Percentiles rank a stretch among this genome's conserved stretches.
Evolutionary conservation across 805 yeast genomes (phyloP).

Genomic region (Candida fluviatilis): DNA sequence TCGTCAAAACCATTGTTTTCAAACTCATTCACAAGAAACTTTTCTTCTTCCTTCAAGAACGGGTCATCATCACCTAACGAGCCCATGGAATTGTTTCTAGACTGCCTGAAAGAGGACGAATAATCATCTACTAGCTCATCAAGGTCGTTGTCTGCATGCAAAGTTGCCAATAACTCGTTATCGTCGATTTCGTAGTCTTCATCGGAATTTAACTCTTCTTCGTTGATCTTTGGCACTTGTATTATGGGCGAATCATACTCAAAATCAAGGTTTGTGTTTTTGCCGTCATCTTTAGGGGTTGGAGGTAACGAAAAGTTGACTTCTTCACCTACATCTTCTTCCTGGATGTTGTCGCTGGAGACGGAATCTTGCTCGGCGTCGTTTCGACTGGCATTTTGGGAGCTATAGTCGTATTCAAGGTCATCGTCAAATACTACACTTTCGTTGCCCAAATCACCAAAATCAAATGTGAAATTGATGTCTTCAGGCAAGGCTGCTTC

Average conservation of each 20-base stretch:
- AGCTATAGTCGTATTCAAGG: constrained; percentile 11
- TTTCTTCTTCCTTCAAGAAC: constrained; percentile 41
- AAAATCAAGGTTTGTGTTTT: constrained; percentile 17
- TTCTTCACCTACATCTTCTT: constrained; percentile 16
- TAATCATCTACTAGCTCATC: constrained; percentile 28
- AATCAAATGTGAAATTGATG: constrained; percentile 38
- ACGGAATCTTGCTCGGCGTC: constrained; percentile 10
- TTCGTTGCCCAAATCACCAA: constrained; percentile 26
- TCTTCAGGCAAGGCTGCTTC: constrained; percentile 41
- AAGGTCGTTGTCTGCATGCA: constrained; percentile 43
- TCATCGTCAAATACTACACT: constrained; percentile 18
- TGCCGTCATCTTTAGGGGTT: constrained; percentile 5
- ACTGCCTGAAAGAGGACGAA: constrained; percentile 5
- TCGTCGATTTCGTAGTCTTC: constrained; percentile 63
- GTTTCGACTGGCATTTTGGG: constrained; percentile 11
- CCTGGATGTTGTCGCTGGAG: constrained; percentile 5
- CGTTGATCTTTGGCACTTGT: constrained; percentile 51
- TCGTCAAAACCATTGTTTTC: constrained; percentile 45
- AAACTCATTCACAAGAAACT: constrained; percentile 42
- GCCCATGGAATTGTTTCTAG: constrained; percentile 27
- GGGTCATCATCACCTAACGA: constrained; percentile 33
- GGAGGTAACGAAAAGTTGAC: constrained; percentile 8
- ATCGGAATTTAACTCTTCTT: constrained; percentile 48
- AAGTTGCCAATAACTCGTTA: constrained; percentile 42
- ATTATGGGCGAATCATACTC: constrained; percentile 32